Evolutionary conservation across 192 early-diverging fungal genomes (phyloP).

Genomic region (Jimgerdemannia lactiflua): DNA sequence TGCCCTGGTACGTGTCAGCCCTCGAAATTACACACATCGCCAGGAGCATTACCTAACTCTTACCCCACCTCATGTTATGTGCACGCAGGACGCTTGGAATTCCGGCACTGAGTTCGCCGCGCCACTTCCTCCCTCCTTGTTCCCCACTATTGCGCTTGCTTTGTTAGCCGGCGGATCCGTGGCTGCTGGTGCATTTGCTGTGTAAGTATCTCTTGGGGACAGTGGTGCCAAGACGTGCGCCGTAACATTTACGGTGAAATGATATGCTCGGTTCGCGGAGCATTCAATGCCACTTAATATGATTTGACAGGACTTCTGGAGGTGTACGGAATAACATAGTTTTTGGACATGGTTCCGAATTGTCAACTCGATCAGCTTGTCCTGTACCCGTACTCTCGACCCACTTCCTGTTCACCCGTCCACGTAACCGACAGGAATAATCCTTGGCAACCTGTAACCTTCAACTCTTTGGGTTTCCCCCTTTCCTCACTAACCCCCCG

Average conservation of each 20-base stretch:
- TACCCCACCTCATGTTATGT: neutral
- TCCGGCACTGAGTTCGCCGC: conserved; percentile 11
- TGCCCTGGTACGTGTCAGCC: too few species aligned
- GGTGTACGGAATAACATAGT: too few species aligned
- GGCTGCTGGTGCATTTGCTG: conserved; percentile 20
- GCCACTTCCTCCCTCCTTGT: conserved; percentile 18
- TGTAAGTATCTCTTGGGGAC: conserved; percentile 18
- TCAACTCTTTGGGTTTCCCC: neutral
- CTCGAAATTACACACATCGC: too few species aligned
- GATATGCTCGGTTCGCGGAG: neutral
- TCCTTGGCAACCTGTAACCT: too few species aligned
- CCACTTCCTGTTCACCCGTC: too few species aligned
- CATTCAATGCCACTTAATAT: neutral
- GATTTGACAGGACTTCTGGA: too few species aligned
- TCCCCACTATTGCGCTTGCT: conserved; percentile 13
- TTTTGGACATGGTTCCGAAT: too few species aligned
- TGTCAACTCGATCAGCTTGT: too few species aligned
- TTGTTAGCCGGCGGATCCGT: conserved; percentile 13
- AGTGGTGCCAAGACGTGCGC: neutral
- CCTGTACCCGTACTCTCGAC: too few species aligned
- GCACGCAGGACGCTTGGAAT: conserved; percentile 24
- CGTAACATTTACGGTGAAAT: neutral
- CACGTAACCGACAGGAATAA: too few species aligned
- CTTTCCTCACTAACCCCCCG: neutral
- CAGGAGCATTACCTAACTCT: too few species aligned